phyloP scores from a whole-genome alignment of 495 filamentous ascomycete genomes.

The Penicillium fimorum region DNA sequence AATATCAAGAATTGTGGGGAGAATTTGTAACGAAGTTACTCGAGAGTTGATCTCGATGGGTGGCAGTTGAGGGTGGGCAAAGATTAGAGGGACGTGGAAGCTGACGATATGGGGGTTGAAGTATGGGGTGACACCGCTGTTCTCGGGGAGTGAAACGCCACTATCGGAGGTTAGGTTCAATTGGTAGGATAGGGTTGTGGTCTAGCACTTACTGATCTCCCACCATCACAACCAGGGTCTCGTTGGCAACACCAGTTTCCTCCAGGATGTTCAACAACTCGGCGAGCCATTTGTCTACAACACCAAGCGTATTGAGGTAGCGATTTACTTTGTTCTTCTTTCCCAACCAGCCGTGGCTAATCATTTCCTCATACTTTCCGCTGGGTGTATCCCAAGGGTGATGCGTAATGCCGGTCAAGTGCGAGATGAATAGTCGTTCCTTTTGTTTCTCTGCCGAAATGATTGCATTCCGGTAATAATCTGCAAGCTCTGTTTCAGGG shows the following conservation, averaged over 20 bases:
- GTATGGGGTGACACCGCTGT: constrained; percentile 33
- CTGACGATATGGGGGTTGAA: constrained; percentile 42
- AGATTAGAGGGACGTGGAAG: constrained; percentile 41
- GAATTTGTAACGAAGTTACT: constrained; percentile 37
- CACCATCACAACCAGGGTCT: constrained; percentile 43
- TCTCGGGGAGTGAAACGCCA: constrained; percentile 34
- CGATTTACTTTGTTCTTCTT: constrained; percentile 26
- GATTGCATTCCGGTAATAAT: constrained; percentile 39
- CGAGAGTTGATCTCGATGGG: constrained; percentile 34
- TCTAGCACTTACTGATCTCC: constrained; percentile 40
- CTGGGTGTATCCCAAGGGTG: constrained; percentile 41
- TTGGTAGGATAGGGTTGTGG: neutral
- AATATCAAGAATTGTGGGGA: constrained; percentile 45
- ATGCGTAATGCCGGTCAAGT: constrained; percentile 44
- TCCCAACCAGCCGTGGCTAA: constrained; percentile 24
- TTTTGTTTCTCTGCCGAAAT: constrained; percentile 32
- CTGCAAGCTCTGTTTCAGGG: constrained; percentile 36
- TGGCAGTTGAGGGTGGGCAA: constrained; percentile 41
- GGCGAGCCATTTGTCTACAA: constrained; percentile 37
- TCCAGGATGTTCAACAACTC: constrained; percentile 37
- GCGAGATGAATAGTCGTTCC: constrained; percentile 41
- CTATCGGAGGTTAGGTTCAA: constrained; percentile 8
- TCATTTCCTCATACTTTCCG: constrained; percentile 30
- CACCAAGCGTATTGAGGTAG: constrained; percentile 43
- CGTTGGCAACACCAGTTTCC: constrained; percentile 38